Base-by-base conservation (phyloP, 208 protist species). In the Leishmania guyanensis region DNA sequence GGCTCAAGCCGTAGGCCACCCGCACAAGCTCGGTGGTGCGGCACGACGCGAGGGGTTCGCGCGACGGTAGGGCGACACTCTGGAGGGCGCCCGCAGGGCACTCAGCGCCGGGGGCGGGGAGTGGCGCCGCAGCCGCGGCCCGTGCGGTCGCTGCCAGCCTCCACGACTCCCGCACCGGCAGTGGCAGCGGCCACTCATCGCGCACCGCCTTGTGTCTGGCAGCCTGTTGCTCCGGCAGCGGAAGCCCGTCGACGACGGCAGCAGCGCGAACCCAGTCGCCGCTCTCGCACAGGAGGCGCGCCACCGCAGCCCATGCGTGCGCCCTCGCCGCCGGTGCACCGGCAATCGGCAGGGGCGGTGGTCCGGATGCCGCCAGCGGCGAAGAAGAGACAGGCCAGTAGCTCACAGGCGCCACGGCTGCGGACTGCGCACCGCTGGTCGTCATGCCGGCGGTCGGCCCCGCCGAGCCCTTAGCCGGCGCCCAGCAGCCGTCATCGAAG, bases 131-230 rank as follows among this genome's bases (percentile, higher is more conserved):
- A 20, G 39, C 8, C 33, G 39, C 22, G 22, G 60, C 26, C 33
- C 56, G 10, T 5, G 50, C 54, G 14, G 29, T 20, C 46, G 68
- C 16, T 50, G 66, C 65, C 5, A 36, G n/a, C 46, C 77, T 64
- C 82, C 82, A 86, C 12, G 74, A 36, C 43, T 66, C 66, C 12
- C 20, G 29, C 20, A 86, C 75, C 5, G 46, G 54, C 3, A 43
- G 77, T 12, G 84, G 84, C 71, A 88, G 64, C 39, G 80, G 77
- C 84, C 84, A 88, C 12, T 79, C 65, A n/a, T 82, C 77, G 0
- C 75, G 71, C 43, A 80, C 65, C 1, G 84, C 84, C 36, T 84
- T 88, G 43, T 78, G 71, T 1, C 72, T 36, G 2, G 77, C 70
- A 1, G 53, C 5, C 48, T 62, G 71, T 73, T 79, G 85, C 22